Evolutionary conservation across 2,329 filamentous ascomycete genomes (phyloP), one percentile per base, ranked within the genome.

Genomic region (Hypoxylon sp.): DNA sequence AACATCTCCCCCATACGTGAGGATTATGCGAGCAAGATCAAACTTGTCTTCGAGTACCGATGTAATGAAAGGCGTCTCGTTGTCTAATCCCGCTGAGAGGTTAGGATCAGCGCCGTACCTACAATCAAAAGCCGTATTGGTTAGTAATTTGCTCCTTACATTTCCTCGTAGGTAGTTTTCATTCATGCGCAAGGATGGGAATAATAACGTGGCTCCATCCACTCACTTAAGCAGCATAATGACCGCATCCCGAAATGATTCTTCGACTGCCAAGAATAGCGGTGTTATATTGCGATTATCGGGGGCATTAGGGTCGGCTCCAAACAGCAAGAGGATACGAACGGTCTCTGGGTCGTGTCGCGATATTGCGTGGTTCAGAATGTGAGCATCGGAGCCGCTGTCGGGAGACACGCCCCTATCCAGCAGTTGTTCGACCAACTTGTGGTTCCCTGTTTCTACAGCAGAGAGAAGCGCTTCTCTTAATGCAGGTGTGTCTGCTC

Each of bases 1-100:
- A 19, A 85, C 77, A 65, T 90, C 84, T 2, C 86, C 89, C 6
- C 89, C 87, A 65, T 91, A 88, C 21, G 86, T 87, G 17, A 92
- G 80, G 50, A 89, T 84, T 3, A 90, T 80, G 66, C 90, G 87
- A 0, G 87, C 81, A 21, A 92, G 82, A 61, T 86, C 85, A 27
- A 86, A 79, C 71, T 87, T 87, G 73, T 86, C 85, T 51, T 84
- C 83, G 1, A 81, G 75, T 50, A 84, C 81, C 15, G 88, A 83
- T 54, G 84, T 72, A 17, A 83, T 81, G 32, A 91, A 80, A 0
- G 90, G 85, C 1, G 86, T 85, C 68, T 90, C 88, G 2, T 82
- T 77, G 8, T 86, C 83, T 0, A 82, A 77, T 0, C 87, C 84
- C 1, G 82, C 80, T 1, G 81, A 77, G 50, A 87, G 80, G 73